Evolutionary conservation across 1,284 basidiomycete species (phyloP).

Genomic region (Naganishia sp.): DNA sequence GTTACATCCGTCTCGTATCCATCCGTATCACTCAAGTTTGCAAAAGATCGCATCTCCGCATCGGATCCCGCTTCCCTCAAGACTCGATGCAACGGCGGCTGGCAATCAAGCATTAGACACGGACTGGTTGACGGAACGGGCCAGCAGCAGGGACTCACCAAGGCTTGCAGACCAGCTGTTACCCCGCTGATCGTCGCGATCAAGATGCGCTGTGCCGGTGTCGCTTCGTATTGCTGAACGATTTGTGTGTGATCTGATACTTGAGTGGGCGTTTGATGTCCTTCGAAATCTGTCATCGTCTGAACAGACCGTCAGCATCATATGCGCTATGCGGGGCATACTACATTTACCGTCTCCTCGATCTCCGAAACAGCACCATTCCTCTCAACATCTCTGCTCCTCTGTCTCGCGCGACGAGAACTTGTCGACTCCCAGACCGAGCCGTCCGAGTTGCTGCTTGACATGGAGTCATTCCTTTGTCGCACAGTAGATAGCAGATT

Average conservation of each 20-base stretch:
- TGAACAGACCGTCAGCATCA: not conserved
- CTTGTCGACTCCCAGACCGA: not conserved
- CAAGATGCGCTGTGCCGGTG: not conserved
- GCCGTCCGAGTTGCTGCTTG: slow-evolving; percentile 9
- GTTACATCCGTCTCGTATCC: slow-evolving; percentile 15
- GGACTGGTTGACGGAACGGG: not conserved
- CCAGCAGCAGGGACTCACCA: not conserved
- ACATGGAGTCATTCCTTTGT: not conserved
- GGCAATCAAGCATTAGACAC: not conserved
- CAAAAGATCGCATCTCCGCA: slow-evolving; percentile 8
- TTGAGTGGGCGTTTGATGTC: not conserved
- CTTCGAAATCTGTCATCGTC: not conserved
- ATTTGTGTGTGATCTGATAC: not conserved
- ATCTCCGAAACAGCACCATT: slow-evolving; percentile 1
- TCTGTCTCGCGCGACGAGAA: not conserved
- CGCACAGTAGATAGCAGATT: slow-evolving; percentile 1
- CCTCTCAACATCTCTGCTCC: not conserved
- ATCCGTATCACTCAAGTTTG: not conserved
- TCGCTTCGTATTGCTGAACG: not conserved
- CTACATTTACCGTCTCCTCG: not conserved
- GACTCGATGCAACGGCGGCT: slow-evolving; percentile 18
- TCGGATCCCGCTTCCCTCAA: slow-evolving; percentile 11
- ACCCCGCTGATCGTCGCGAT: slow-evolving; percentile 15
- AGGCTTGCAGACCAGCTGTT: slow-evolving; percentile 22
- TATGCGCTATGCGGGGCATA: not conserved